Conservation (phyloP, 164 flowering plant species). For the Euptelea pleiosperma region DNA sequence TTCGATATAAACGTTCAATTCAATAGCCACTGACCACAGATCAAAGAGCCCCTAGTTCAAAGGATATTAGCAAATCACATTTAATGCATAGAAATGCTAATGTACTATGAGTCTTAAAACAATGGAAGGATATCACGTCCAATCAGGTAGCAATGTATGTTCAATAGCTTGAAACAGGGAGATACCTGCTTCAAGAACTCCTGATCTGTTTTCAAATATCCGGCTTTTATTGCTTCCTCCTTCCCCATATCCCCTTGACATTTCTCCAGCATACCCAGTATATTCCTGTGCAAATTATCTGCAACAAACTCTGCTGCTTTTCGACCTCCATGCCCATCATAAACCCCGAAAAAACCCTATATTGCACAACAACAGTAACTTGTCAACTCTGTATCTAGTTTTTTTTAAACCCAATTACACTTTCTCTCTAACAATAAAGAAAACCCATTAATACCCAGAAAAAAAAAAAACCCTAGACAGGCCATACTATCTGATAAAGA, state of each 20-base stretch:
- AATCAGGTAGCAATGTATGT: background rate
- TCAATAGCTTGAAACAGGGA: background rate
- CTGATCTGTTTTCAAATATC: slow-evolving; percentile 54
- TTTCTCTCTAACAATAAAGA: background rate
- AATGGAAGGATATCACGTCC: background rate
- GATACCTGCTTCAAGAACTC: slow-evolving; percentile 49
- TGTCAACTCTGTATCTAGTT: background rate
- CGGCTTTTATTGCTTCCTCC: slow-evolving; percentile 56
- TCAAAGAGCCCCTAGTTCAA: background rate
- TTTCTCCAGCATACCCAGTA: slow-evolving; percentile 45
- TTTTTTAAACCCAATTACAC: background rate
- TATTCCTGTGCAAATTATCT: slow-evolving; percentile 57
- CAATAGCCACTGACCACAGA: no score
- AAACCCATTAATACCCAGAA: background rate
- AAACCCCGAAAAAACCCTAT: slow-evolving; percentile 78
- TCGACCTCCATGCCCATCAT: slow-evolving; percentile 89
- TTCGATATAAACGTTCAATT: no score
- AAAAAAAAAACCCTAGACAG: no score
- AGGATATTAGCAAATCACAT: no score
- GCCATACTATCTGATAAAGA: no score
- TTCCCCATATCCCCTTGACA: slow-evolving; percentile 21
- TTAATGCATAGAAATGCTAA: no score
- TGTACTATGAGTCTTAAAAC: no score
- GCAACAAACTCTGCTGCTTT: slow-evolving; percentile 87
- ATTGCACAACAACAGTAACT: background rate